phyloP scores from a whole-genome alignment of 305 asterid species.

The Solanum hybrid region DNA sequence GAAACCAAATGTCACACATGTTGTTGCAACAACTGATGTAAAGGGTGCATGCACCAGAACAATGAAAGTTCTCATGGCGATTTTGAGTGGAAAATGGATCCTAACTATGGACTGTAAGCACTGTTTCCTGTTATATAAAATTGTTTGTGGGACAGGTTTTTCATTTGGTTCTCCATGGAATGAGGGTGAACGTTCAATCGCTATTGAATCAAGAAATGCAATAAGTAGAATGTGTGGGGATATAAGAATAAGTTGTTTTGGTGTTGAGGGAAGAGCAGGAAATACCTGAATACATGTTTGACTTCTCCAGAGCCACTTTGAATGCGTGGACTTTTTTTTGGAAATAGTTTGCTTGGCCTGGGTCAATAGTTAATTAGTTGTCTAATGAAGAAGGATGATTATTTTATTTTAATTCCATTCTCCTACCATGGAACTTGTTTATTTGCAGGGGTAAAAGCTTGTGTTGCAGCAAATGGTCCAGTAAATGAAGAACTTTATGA shows the following conservation, averaged over 20 bases:
- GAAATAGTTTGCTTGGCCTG: background rate
- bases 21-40: slow-evolving; percentile 69
- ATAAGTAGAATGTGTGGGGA: background rate
- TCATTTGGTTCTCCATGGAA: background rate
- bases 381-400: background rate
- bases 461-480: slow-evolving; percentile 44
- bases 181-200: background rate
- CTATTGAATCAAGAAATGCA: background rate
- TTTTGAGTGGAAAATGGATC: slow-evolving; percentile 79
- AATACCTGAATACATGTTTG: background rate
- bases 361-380: background rate
- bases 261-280: background rate
- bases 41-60: slow-evolving; percentile 84
- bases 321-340: background rate
- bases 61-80: slow-evolving; percentile 80
- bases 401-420: background rate
- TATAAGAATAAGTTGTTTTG: background rate
- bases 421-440: slow-evolving; percentile 1
- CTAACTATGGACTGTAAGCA: slow-evolving; percentile 72
- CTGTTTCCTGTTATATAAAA: background rate
- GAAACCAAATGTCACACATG: slow-evolving; percentile 73
- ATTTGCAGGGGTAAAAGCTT: slow-evolving; percentile 69
- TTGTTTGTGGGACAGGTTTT: background rate
- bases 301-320: background rate
- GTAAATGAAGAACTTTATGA: slow-evolving; percentile 70